Conservation (phyloP, 2,329 filamentous ascomycete genomes). For the Elsinoe perseae region DNA sequence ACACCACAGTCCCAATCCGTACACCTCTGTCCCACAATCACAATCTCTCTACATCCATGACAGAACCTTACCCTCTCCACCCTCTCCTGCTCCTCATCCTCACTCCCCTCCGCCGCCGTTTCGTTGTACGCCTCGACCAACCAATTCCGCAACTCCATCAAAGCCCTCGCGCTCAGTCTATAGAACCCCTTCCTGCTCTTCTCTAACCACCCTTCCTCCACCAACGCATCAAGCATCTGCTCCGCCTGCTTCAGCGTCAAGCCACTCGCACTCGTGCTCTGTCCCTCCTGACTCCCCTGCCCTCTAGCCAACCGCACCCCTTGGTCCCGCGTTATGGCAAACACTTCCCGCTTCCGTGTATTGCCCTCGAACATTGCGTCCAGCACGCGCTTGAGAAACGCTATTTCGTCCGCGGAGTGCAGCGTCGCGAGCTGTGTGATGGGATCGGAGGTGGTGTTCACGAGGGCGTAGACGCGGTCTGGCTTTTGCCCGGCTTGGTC, state of each 20-base stretch:
- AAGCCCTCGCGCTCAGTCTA: conserved; percentile 62
- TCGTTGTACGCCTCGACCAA: conserved; percentile 88
- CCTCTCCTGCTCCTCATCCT: conserved; percentile 30
- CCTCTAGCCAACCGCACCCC: conserved; percentile 59
- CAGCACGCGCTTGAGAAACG: conserved; percentile 78
- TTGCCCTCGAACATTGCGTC: conserved; percentile 95
- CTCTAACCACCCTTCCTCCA: conserved; percentile 79
- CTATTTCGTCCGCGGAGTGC: conserved; percentile 73
- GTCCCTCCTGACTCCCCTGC: conserved; percentile 19
- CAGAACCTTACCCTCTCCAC: conserved; percentile 78
- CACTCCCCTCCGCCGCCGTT: conserved; percentile 46
- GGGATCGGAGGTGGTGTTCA: conserved; percentile 80
- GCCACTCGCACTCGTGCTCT: conserved; percentile 26
- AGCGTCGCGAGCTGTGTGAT: conserved; percentile 81
- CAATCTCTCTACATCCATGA: conserved; percentile 78
- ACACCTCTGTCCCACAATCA: conserved; percentile 78
- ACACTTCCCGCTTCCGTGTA: conserved; percentile 66
- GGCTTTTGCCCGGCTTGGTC: background rate
- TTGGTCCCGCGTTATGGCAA: conserved; percentile 73
- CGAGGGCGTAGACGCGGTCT: conserved; percentile 66
- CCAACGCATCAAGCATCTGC: conserved; percentile 57
- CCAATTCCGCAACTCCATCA: conserved; percentile 81
- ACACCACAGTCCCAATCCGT: conserved; percentile 57
- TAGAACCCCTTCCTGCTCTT: conserved; percentile 65
- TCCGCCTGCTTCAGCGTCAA: conserved; percentile 75